These are phyloP conservation scores for Leccinum variicolor DNA, from an alignment of 768 basidiomycete genomes.

Conservation along the genomic window DNA sequence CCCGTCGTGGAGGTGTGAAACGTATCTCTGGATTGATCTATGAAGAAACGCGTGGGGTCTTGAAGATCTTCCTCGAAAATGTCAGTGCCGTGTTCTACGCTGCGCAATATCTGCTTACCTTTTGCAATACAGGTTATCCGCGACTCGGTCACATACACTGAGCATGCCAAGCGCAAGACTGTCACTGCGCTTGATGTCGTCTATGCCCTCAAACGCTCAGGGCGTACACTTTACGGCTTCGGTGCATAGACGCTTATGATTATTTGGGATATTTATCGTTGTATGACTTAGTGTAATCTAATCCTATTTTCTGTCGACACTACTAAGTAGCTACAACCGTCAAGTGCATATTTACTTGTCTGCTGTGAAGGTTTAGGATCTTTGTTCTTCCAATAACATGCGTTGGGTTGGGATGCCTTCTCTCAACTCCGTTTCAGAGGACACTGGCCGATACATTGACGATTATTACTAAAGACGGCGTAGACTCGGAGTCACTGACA, in stretches of 20 bases:
- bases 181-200: conserved; percentile 95
- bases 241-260: conserved; percentile 46
- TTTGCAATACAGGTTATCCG: conserved; percentile 70
- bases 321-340: neutral
- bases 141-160: conserved; percentile 97
- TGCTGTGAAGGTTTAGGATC: too few relatives aligned
- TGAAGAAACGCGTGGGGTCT: conserved; percentile 29
- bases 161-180: conserved; percentile 95
- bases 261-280: conserved; percentile 29
- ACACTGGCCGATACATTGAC: too few relatives aligned
- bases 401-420: too few relatives aligned
- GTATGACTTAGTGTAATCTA: conserved; percentile 33
- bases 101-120: neutral
- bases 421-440: too few relatives aligned
- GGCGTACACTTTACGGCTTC: conserved; percentile 91
- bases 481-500: too few relatives aligned
- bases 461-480: too few relatives aligned
- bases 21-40: conserved; percentile 86
- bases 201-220: conserved; percentile 81
- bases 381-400: too few relatives aligned
- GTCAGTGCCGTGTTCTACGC: conserved; percentile 44
- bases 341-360: neutral
- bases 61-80: conserved; percentile 92
- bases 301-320: conserved; percentile 8
- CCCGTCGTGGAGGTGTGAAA: conserved; percentile 95